Percentiles rank a stretch among this genome's conserved stretches.
These are phyloP conservation scores for Blastocystis sp. DNA, from an alignment of 352 stramenopile genomes.

Conservation along the genomic window DNA sequence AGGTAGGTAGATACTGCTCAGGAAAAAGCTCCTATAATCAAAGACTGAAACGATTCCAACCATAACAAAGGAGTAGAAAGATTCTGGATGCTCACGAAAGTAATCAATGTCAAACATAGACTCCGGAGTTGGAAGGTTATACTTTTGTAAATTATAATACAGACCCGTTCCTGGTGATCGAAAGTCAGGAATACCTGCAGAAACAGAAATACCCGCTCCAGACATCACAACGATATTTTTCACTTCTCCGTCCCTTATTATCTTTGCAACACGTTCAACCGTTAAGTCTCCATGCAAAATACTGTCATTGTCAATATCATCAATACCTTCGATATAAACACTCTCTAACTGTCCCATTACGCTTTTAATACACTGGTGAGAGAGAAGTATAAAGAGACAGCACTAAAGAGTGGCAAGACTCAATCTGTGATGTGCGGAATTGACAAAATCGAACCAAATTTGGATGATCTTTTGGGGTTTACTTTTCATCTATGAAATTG, in stretches of 20 bases:
- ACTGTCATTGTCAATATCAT: constrained; percentile 55
- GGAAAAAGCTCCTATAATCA: constrained; percentile 70
- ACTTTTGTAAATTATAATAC: constrained; percentile 73
- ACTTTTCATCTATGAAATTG: background rate
- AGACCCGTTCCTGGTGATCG: constrained; percentile 75
- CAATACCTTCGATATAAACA: constrained; percentile 60
- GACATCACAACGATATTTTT: constrained; percentile 83
- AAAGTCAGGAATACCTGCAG: constrained; percentile 97
- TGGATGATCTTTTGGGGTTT: background rate
- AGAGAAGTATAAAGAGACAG: background rate
- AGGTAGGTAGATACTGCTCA: constrained; percentile 76
- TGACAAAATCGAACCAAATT: background rate
- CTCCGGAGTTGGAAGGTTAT: constrained; percentile 85
- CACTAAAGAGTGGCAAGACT: background rate
- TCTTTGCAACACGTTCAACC: constrained; percentile 67
- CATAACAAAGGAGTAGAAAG: constrained; percentile 90
- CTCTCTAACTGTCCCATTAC: constrained; percentile 61
- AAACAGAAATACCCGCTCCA: constrained; percentile 86
- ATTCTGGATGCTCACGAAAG: constrained; percentile 85
- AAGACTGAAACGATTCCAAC: constrained; percentile 63
- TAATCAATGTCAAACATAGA: constrained; percentile 96
- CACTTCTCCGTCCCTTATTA: constrained; percentile 69
- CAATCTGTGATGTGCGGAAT: background rate
- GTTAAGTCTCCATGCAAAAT: constrained; percentile 62
- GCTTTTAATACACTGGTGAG: background rate